Evolutionary conservation across 176 grass and related monocot genomes (phyloP).

Genomic region (Eremochloa ophiuroides): DNA sequence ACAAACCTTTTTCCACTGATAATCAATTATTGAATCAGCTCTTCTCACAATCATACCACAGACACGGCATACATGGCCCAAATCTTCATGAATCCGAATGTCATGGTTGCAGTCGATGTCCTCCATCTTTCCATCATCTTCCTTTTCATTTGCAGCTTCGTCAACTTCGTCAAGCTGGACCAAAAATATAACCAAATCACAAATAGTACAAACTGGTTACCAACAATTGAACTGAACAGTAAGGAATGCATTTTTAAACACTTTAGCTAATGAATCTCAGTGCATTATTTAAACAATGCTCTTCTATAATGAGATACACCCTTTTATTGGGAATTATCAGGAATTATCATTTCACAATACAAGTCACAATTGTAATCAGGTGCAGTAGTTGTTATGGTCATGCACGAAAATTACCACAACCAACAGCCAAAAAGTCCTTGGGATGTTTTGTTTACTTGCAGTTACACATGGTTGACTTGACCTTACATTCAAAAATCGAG

Average conservation of each 20-base stretch:
- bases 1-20: constrained; percentile 90
- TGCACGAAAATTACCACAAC: not conserved
- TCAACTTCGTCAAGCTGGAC: constrained; percentile 48
- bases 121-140: constrained; percentile 49
- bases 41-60: constrained; percentile 96
- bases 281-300: not conserved
- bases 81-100: constrained; percentile 72
- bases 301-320: not conserved
- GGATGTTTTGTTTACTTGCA: not conserved
- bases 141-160: constrained; percentile 37
- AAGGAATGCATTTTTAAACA: not conserved
- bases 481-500: not conserved
- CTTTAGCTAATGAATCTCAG: not conserved
- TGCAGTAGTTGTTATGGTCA: not conserved
- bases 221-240: constrained; percentile 13
- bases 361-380: not conserved
- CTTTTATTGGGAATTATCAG: not conserved
- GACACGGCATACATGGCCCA: constrained; percentile 83
- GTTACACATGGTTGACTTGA: not conserved
- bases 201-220: constrained; percentile 18
- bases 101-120: constrained; percentile 61
- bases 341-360: not conserved
- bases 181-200: constrained; percentile 5
- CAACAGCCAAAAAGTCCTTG: not conserved
- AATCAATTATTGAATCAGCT: constrained; percentile 91